These are phyloP conservation scores for Aspergillus sp. DNA, from an alignment of 2,329 filamentous ascomycete genomes.

Conservation along the genomic window DNA sequence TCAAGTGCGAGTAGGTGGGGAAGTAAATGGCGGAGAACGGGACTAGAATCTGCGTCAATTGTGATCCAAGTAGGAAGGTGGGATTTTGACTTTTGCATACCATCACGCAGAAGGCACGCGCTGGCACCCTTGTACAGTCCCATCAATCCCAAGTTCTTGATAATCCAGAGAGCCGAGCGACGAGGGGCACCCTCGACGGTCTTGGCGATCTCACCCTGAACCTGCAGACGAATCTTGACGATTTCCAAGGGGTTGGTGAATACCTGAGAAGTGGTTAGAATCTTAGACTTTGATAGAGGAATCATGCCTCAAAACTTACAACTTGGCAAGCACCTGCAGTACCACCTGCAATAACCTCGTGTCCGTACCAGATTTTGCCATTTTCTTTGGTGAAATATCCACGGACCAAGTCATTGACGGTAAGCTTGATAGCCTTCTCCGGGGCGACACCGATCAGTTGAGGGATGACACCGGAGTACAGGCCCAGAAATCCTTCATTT, in stretches of 20 bases:
- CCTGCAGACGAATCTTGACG: conserved; percentile 96
- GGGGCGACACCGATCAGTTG: conserved; percentile 97
- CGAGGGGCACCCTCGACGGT: conserved; percentile 74
- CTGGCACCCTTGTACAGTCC: conserved; percentile 96
- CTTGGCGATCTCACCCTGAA: conserved; percentile 94
- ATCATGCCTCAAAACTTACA: conserved; percentile 52
- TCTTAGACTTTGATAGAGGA: neutral
- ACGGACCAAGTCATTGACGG: conserved; percentile 91
- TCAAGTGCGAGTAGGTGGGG: conserved; percentile 91
- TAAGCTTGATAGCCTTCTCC: conserved; percentile 98
- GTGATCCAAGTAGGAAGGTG: neutral
- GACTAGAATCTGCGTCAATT: conserved; percentile 43
- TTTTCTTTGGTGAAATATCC: conserved; percentile 66
- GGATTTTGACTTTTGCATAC: conserved; percentile 26
- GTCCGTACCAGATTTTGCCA: conserved; percentile 63
- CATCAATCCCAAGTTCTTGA: conserved; percentile 86
- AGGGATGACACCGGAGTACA: conserved; percentile 92
- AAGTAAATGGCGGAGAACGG: conserved; percentile 99
- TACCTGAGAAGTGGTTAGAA: conserved; percentile 50
- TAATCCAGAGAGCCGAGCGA: conserved; percentile 96
- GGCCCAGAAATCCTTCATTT: conserved; percentile 82
- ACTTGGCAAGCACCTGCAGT: conserved; percentile 92
- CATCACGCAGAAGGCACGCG: conserved; percentile 86
- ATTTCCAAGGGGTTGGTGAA: conserved; percentile 98
- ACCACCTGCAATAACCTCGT: conserved; percentile 84